Conservation (phyloP, 2,329 filamentous ascomycete genomes). For the Cladosporium sp. region DNA sequence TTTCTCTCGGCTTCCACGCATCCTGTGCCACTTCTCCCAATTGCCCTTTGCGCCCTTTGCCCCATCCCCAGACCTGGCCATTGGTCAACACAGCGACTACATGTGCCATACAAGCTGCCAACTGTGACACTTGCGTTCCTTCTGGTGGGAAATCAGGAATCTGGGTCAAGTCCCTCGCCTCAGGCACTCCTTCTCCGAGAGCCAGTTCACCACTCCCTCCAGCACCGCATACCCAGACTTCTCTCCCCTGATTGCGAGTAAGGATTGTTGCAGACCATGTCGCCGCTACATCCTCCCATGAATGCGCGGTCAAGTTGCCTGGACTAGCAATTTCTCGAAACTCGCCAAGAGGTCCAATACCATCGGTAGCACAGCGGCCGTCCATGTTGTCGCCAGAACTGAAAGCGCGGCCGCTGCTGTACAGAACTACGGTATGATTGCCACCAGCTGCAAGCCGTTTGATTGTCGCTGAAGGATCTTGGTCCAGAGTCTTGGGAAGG, state of each 20-base stretch:
- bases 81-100: slow-evolving; percentile 71
- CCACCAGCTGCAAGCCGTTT: slow-evolving; percentile 65
- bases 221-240: slow-evolving; percentile 65
- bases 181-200: slow-evolving; percentile 48
- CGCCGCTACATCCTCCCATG: slow-evolving; percentile 53
- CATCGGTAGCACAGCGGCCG: slow-evolving; percentile 37
- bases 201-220: slow-evolving; percentile 74
- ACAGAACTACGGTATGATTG: slow-evolving; percentile 80
- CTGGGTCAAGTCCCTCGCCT: slow-evolving; percentile 43
- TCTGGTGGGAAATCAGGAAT: slow-evolving; percentile 66
- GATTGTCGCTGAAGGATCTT: slow-evolving; percentile 15
- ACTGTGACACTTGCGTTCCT: slow-evolving; percentile 59
- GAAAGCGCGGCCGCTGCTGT: slow-evolving; percentile 60
- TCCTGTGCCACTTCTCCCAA: slow-evolving; percentile 62
- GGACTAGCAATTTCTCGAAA: slow-evolving; percentile 5
- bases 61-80: slow-evolving; percentile 85
- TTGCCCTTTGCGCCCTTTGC: slow-evolving; percentile 82
- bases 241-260: slow-evolving; percentile 46
- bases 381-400: slow-evolving; percentile 64
- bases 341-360: slow-evolving; percentile 37
- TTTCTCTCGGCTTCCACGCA: slow-evolving; percentile 62
- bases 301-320: neutral
- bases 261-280: slow-evolving; percentile 75
- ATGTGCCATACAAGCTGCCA: slow-evolving; percentile 78
- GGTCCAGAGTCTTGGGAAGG: neutral